Percentiles rank a stretch among this genome's conserved stretches.
Evolutionary conservation across 2,329 filamentous ascomycete species (phyloP).

Genomic region (Phoma herbarum): DNA sequence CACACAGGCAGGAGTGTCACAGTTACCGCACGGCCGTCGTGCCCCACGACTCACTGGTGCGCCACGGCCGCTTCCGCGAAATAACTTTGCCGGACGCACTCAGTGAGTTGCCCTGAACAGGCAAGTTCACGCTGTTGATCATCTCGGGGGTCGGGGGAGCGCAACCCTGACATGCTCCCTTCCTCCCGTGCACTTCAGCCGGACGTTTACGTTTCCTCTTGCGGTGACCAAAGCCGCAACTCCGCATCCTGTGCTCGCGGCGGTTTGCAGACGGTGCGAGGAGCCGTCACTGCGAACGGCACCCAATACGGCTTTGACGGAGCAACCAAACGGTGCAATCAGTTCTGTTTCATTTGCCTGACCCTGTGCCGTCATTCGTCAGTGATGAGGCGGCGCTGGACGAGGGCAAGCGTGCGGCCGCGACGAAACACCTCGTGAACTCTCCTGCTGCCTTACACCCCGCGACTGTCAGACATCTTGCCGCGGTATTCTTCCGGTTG

Average conservation of each 20-base stretch:
- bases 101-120: conserved; percentile 11
- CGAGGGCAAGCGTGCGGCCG: conserved; percentile 12
- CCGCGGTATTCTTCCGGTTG: conserved; percentile 19
- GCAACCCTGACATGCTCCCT: conserved; percentile 10
- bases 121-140: conserved; percentile 16
- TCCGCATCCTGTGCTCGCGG: conserved; percentile 10
- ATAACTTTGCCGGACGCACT: conserved; percentile 12
- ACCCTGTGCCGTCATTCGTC: conserved; percentile 2
- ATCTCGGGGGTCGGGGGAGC: conserved; percentile 18
- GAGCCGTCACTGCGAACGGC: conserved; percentile 8
- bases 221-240: conserved; percentile 7
- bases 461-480: conserved; percentile 10
- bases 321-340: conserved; percentile 13
- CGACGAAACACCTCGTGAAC: conserved; percentile 37
- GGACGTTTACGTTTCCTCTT: conserved; percentile 21
- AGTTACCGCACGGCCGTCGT: conserved; percentile 11
- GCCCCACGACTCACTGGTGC: conserved; percentile 14
- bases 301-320: conserved; percentile 10
- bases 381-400: conserved; percentile 15
- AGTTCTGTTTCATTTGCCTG: conserved; percentile 21
- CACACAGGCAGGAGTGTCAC: conserved; percentile 15
- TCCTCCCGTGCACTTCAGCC: conserved; percentile 18
- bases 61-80: conserved; percentile 24
- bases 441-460: conserved; percentile 13
- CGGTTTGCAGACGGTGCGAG: conserved; percentile 11